Evolutionary conservation across 148 eudicot genomes (phyloP).

Genomic region (Agrostemma githago): DNA sequence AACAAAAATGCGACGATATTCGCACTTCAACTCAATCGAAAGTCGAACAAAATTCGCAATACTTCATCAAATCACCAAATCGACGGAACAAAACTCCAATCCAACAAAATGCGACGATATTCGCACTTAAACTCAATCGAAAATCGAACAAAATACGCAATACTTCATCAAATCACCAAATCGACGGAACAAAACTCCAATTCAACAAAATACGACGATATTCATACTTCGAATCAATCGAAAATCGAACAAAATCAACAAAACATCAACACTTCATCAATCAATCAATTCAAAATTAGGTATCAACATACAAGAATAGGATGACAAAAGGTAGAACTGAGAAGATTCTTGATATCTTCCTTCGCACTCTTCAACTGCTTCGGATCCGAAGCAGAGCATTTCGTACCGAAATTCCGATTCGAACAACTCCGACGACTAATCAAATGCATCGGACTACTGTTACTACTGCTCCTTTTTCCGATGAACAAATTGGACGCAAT

Average conservation of each 20-base stretch:
- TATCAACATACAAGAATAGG: slow-evolving; percentile 50
- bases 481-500: slow-evolving; percentile 30
- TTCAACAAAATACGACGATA: not conserved
- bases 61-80: too few species aligned
- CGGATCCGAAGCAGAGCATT: slow-evolving; percentile 53
- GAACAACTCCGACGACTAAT: not conserved
- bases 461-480: slow-evolving; percentile 7
- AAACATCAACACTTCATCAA: not conserved
- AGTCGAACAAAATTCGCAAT: too few species aligned
- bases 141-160: too few species aligned
- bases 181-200: too few species aligned
- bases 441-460: not conserved
- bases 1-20: not conserved
- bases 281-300: not conserved
- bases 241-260: not conserved
- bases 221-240: not conserved
- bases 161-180: too few species aligned
- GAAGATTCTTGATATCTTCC: slow-evolving; percentile 61
- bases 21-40: too few species aligned
- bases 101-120: not conserved
- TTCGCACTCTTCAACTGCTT: slow-evolving; percentile 58
- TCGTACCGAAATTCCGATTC: slow-evolving; percentile 28
- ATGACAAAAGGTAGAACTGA: slow-evolving; percentile 50
- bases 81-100: not conserved
- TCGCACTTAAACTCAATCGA: too few species aligned